Conservation (phyloP, 441 rosid species). For the Biscutella laevigata region DNA sequence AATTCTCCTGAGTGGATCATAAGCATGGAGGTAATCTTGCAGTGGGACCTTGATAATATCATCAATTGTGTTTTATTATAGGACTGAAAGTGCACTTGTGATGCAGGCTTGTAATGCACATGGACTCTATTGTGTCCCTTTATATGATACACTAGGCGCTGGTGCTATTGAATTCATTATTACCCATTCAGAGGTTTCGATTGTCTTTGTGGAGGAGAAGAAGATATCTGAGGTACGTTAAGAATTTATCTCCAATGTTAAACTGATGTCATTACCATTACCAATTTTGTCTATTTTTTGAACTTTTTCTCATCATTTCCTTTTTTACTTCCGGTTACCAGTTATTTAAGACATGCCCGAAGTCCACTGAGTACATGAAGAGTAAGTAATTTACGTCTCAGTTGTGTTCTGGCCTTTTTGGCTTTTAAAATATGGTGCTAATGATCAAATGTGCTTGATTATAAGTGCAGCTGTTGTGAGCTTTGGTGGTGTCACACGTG, state of each 20-base stretch:
- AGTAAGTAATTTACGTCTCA: constrained; percentile 52
- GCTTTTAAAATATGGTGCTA: not conserved
- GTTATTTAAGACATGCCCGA: constrained; percentile 72
- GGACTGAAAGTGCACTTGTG: constrained; percentile 3
- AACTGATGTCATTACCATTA: not conserved
- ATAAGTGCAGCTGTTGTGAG: constrained; percentile 69
- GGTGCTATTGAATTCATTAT: constrained; percentile 73
- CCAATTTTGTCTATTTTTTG: not conserved
- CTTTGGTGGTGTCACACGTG: constrained; percentile 61
- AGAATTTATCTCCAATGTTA: not conserved
- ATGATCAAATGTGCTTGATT: constrained; percentile 6
- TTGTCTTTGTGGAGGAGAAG: constrained; percentile 80
- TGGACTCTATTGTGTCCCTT: constrained; percentile 79
- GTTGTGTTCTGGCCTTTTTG: constrained; percentile 6
- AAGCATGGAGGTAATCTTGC: constrained; percentile 73
- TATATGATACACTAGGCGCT: constrained; percentile 88
- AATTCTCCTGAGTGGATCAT: constrained; percentile 81
- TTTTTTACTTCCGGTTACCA: constrained; percentile 28
- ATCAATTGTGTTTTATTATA: not conserved
- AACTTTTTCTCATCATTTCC: not conserved
- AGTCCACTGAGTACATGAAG: constrained; percentile 47
- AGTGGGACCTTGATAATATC: not conserved
- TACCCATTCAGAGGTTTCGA: constrained; percentile 75
- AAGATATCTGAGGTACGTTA: constrained; percentile 70
- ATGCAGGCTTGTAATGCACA: constrained; percentile 95